phyloP scores from a whole-genome alignment of 768 basidiomycete genomes.

The Tulasnella sp. region DNA sequence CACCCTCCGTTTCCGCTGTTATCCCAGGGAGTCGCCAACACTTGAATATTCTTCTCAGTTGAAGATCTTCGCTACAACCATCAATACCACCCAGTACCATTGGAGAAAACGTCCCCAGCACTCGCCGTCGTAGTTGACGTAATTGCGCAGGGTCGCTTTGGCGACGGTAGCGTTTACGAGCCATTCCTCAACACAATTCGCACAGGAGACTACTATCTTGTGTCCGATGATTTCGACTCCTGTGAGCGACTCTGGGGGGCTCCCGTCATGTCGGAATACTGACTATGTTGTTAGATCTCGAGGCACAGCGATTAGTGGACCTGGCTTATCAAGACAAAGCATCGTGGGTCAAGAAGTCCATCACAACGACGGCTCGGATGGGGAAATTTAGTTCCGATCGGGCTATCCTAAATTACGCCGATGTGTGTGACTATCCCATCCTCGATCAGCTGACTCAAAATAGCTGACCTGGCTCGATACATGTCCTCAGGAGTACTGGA shows the following conservation, averaged over 20 bases:
- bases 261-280: conserved; percentile 44
- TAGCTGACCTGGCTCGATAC: conserved; percentile 68
- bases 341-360: conserved; percentile 90
- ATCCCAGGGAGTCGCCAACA: conserved; percentile 40
- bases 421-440: conserved; percentile 72
- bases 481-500: conserved; percentile 82
- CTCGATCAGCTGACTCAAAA: background rate
- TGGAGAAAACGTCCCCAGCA: conserved; percentile 78
- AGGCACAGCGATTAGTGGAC: conserved; percentile 81
- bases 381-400: conserved; percentile 93
- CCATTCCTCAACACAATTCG: conserved; percentile 50
- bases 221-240: conserved; percentile 92
- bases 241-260: conserved; percentile 46
- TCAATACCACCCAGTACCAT: conserved; percentile 70
- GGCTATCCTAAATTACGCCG: conserved; percentile 87
- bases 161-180: conserved; percentile 73
- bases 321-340: conserved; percentile 77
- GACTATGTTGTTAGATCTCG: conserved; percentile 65
- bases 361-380: conserved; percentile 74
- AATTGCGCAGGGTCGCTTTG: conserved; percentile 75
- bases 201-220: conserved; percentile 67
- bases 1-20: conserved; percentile 34
- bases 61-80: conserved; percentile 85
- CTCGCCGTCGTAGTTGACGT: conserved; percentile 74
- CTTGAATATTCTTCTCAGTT: conserved; percentile 61